Conservation (phyloP, 352 stramenopile species). For the Plasmopara halstedii region DNA sequence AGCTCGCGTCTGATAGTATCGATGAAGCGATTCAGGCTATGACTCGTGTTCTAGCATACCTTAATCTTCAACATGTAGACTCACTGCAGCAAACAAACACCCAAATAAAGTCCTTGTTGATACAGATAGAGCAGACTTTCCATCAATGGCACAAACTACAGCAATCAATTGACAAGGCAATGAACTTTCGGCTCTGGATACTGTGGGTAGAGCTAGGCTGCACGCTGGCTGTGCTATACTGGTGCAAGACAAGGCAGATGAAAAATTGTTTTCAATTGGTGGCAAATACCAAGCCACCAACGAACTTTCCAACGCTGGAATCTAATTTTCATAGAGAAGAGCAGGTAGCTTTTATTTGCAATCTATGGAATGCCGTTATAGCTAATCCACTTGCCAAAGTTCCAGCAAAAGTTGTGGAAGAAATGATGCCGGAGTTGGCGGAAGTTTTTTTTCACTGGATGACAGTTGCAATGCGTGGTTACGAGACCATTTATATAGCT, state of each 20-base stretch:
- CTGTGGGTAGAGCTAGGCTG: constrained; percentile 26
- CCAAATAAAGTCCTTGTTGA: not conserved
- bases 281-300: constrained; percentile 1
- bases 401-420: not conserved
- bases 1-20: constrained; percentile 4
- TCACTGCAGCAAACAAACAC: not conserved
- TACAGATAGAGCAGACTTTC: constrained; percentile 12
- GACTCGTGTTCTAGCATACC: constrained; percentile 7
- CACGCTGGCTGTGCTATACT: constrained; percentile 13
- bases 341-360: constrained; percentile 14
- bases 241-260: not conserved
- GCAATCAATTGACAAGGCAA: constrained; percentile 1
- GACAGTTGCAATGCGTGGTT: constrained; percentile 22
- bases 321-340: constrained; percentile 16
- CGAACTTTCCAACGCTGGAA: constrained; percentile 7
- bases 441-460: constrained; percentile 26
- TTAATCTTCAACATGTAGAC: constrained; percentile 9
- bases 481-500: constrained; percentile 25
- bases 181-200: constrained; percentile 20
- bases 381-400: constrained; percentile 11
- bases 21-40: constrained; percentile 9
- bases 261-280: constrained; percentile 3
- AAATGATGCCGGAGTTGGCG: constrained; percentile 6
- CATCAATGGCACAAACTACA: constrained; percentile 17
- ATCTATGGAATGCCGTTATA: constrained; percentile 22